Conservation (phyloP, 139 green algal species). For the Tetradesmus lagerheimii region DNA sequence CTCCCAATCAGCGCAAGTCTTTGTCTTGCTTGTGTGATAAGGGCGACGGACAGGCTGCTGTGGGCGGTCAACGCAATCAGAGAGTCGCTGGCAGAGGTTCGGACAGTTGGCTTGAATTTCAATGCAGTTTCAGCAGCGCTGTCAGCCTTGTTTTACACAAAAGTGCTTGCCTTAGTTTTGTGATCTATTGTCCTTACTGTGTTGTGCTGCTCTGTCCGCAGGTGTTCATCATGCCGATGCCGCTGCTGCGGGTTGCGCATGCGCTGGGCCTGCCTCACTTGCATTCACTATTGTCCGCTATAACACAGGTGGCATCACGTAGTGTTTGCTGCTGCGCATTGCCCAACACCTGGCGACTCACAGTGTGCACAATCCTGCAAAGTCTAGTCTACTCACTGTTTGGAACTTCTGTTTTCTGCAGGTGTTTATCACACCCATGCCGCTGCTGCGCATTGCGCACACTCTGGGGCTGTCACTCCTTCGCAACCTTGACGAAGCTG, state of each 20-base stretch:
- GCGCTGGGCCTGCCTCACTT: conserved; percentile 60
- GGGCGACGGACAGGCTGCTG: conserved; percentile 67
- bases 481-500: conserved; percentile 56
- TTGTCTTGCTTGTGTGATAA: no score
- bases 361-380: no score
- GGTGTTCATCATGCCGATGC: conserved; percentile 85
- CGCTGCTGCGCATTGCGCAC: conserved; percentile 70
- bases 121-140: no score
- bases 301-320: no score
- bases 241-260: conserved; percentile 70
- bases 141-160: no score
- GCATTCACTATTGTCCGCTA: no score
- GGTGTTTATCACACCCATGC: conserved; percentile 85
- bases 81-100: conserved; percentile 63
- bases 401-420: conserved; percentile 4
- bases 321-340: no score
- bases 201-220: neutral
- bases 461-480: conserved; percentile 60
- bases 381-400: no score
- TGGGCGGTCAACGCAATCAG: conserved; percentile 76
- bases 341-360: no score
- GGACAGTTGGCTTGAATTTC: no score
- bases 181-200: neutral
- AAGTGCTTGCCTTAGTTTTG: no score
- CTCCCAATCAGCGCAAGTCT: no score